Evolutionary conservation across 2,329 filamentous ascomycete genomes (phyloP).

Genomic region (Xylaria sp.): DNA sequence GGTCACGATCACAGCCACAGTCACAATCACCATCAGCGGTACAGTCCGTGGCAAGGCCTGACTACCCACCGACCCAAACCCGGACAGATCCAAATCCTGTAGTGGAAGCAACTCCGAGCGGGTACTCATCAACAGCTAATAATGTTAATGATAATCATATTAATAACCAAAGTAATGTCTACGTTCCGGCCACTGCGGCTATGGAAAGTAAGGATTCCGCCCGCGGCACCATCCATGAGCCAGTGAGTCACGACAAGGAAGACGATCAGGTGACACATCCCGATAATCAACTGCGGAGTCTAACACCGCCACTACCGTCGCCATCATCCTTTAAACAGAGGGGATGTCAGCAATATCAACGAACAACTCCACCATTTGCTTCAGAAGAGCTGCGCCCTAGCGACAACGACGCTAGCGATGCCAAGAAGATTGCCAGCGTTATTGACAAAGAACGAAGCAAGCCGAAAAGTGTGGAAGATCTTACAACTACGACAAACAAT

Average conservation of each 20-base stretch:
- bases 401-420: neutral
- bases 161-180: neutral
- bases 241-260: constrained; percentile 24
- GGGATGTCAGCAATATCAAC: constrained; percentile 4
- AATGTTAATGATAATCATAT: neutral
- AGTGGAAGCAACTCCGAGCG: neutral
- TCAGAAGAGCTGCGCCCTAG: neutral
- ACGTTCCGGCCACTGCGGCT: neutral
- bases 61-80: constrained; percentile 23
- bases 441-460: constrained; percentile 22
- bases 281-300: constrained; percentile 4
- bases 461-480: constrained; percentile 28
- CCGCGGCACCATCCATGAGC: constrained; percentile 12
- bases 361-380: constrained; percentile 1
- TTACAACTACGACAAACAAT: constrained; percentile 23
- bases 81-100: constrained; percentile 29
- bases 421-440: constrained; percentile 4
- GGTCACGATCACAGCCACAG: constrained; percentile 2
- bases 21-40: constrained; percentile 19
- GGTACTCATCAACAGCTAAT: neutral
- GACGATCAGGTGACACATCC: neutral
- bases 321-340: neutral
- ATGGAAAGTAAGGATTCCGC: neutral
- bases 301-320: neutral
- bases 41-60: constrained; percentile 37